Percentiles rank a stretch among this genome's conserved stretches.
Evolutionary conservation across 2,329 filamentous ascomycete genomes (phyloP).

Genomic region (Stachybotrys elegans): DNA sequence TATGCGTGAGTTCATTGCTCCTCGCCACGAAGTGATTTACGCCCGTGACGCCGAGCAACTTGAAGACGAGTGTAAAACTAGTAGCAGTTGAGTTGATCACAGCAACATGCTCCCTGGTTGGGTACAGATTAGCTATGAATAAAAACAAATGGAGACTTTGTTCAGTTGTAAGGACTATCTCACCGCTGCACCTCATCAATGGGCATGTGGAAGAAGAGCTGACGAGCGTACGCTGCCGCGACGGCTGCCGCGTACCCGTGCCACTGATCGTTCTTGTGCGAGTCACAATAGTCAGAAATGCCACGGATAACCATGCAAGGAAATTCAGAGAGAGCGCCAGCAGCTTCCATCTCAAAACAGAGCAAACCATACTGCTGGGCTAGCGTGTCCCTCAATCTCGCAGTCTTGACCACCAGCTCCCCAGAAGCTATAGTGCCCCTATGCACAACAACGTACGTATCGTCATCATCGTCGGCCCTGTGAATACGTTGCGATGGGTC

Average conservation of each 20-base stretch:
- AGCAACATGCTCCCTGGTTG: no score
- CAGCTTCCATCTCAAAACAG: constrained; percentile 2
- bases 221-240: background rate
- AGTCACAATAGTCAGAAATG: constrained; percentile 2
- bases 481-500: background rate
- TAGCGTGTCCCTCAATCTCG: background rate
- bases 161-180: no score
- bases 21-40: background rate
- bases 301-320: background rate
- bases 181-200: background rate
- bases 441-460: background rate
- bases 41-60: background rate
- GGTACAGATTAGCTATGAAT: no score
- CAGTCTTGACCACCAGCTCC: background rate
- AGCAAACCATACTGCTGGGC: background rate
- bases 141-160: no score
- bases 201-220: background rate
- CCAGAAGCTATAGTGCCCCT: background rate
- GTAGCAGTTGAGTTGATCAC: no score
- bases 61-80: background rate
- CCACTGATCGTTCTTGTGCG: constrained; percentile 1
- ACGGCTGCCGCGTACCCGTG: background rate
- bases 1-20: background rate
- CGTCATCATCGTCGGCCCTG: background rate
- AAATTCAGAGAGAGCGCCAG: background rate